Evolutionary conservation across 106 monocot genomes (phyloP), one percentile per base, ranked within the genome.

Genomic region (Allium fistulosum): DNA sequence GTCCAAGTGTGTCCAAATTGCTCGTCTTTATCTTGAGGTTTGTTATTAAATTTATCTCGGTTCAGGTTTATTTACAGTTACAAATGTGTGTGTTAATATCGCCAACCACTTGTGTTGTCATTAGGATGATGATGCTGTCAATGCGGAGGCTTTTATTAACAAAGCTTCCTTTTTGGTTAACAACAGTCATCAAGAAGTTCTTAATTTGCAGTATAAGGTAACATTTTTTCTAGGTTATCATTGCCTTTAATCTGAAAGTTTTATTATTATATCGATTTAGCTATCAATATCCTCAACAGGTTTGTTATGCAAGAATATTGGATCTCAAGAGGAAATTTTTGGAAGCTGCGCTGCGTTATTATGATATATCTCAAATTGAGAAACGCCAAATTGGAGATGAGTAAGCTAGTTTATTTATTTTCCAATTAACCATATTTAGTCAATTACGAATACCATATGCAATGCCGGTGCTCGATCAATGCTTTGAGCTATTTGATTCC

Each of bases 361-460:
- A 99, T 80, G 87, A 90, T 67, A 99, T 99, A 75, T 99, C 92
- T 59, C 97, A 99, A 73, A 99, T 99, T 74, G 97, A 99, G 74
- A 87, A 99, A 80, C 83, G 86, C 11, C 87, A 90, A 71, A 87
- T 85, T 78, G 90, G 87, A 65, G 97, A 99, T 70, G 86, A 99
- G 97, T 99, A 87, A 85, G 97, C 65, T 55, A 53, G 53, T 55
- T 55, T 55, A 12, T 55, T 55, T 55, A 55, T 55, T 55, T 55
- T 37, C 37, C 37, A 37, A 5, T 37, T 2, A 5, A 37, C 5
- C 37, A 37, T 37, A 37, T 37, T 37, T 37, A 4, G 37, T 37
- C 37, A 37, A 37, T 37, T 37, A 5, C 37, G 5, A 37, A 5
- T 1, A 37, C 37, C 37, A 37, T 37, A 4, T 37, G 37, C 37